Base-by-base conservation (phyloP, 768 basidiomycete genomes). In the Boletus fagicola region DNA sequence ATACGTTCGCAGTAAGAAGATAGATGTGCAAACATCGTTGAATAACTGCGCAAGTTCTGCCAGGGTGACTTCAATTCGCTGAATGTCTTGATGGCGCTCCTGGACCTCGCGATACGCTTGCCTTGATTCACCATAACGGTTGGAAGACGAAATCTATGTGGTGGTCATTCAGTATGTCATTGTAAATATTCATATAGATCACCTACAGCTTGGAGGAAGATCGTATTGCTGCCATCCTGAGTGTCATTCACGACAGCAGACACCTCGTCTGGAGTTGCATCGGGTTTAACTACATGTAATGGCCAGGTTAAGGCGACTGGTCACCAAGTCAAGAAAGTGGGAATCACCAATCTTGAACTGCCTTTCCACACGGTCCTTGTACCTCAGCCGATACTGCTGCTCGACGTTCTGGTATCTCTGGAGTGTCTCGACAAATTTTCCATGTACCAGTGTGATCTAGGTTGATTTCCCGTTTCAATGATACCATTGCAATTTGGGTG, bases 11-110 rank as follows among this genome's bases (percentile, higher is more conserved):
- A 46, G 36, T 30, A 61, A 50, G 40, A 50, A 36, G 11, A 10
- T 15, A 22, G 20, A n/a, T n/a, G n/a, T n/a, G 62, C 80, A 26
- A 57, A 90, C 91, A 65, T 98, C 94, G 60, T 80, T 83, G 75
- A 95, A 94, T 64, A 98, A 74, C 67, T 92, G 90, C 4, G 90
- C 91, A 49, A 98, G 79, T 71, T 96, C 92, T n/a, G 83, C 87
- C 47, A 96, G 74, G 4, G 94, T 97, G 63, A 83, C 79, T 71
- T 96, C 93, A 68, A 96, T 92, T 70, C 82, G 84, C 62, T 82
- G 80, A 62, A 98, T 83, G 58, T 97, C 93, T 65, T 87, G 81
- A 68, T 95, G 92, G 36, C 94, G 82, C 56, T 89, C 85, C 69
- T 95, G 94, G 0, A 94, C 93, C 73, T 97, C 94, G 49, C 84